Base-by-base conservation (phyloP, 495 filamentous ascomycete species). In the Acidomyces sp. region DNA sequence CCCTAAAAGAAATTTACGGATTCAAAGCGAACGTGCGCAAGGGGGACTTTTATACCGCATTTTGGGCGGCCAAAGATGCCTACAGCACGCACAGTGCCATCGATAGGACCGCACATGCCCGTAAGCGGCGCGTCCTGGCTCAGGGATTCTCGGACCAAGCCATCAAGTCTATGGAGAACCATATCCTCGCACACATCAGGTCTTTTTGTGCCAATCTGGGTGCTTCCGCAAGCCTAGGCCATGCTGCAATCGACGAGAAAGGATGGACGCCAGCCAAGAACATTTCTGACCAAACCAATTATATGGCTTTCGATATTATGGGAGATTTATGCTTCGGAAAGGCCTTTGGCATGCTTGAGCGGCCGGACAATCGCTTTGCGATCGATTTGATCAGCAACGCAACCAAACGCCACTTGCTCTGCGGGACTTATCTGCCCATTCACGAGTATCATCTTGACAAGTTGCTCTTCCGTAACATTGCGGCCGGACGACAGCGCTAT, bases 301-400 rank as follows among this genome's bases (percentile, higher is more conserved):
- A 72, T 59, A 64, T 79, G 6, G 69, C 71, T 33, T 83, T 81
- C 62, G 80, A 86, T 48, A 72, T 82, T 16, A 73, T 85, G 57
- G 79, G 78, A 3, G 74, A 82, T 25, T 50, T 85, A 6, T 69
- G 68, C 41, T 85, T 83, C 50, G 77, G 75, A 12, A 80, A 82
- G 55, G 66, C 74, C 15, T 82, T 82, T 58, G 66, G 72, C 29
- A 82, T 82, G 78, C 62, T 88, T 33, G 34, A 31, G 10, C 15
- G 39, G 24, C 42, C 35, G 6, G 42, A 38, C 15, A 45, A 45
- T 33, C 6, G 42, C 6, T 23, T 30, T 13, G 42, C 17, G 15
- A 39, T 39, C 3, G 15, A 35, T 2, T 25, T 45, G 16, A 34
- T 45, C n/a, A 27, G 34, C 5, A 44, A 20, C n/a, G 34, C 42